Evolutionary conservation across 192 early-diverging fungal genomes (phyloP).

Genomic region (Thamnidium elegans): DNA sequence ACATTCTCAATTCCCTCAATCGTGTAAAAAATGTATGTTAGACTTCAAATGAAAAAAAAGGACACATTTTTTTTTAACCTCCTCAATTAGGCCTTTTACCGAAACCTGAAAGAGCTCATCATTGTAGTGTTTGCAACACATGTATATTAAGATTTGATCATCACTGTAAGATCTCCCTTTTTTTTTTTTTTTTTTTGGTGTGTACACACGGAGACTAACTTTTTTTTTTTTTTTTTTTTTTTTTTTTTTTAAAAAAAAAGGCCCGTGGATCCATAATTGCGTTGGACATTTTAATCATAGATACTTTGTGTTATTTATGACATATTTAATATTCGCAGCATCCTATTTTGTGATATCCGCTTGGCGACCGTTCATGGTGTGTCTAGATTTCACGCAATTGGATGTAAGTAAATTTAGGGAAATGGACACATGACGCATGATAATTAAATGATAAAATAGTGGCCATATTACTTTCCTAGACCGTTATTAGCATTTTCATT

Average conservation of each 20-base stretch:
- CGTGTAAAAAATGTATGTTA: constrained; percentile 38
- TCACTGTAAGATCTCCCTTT: constrained; percentile 31
- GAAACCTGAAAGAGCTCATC: constrained; percentile 79
- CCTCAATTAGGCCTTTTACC: constrained; percentile 48
- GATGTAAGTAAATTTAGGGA: constrained; percentile 36
- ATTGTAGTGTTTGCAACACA: constrained; percentile 70
- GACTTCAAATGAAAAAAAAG: neutral
- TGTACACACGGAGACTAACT: neutral
- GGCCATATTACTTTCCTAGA: constrained; percentile 55
- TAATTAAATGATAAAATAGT: constrained; percentile 27
- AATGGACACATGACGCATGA: neutral
- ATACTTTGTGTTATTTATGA: constrained; percentile 71
- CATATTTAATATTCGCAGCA: constrained; percentile 49
- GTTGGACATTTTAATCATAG: constrained; percentile 77
- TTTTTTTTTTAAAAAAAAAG: constrained; percentile 13
- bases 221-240: neutral
- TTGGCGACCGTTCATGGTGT: constrained; percentile 45
- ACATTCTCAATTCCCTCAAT: constrained; percentile 32
- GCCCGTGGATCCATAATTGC: constrained; percentile 82
- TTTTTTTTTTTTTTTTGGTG: neutral
- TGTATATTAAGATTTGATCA: constrained; percentile 84
- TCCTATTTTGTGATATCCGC: constrained; percentile 46
- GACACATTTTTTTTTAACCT: too few relatives aligned
- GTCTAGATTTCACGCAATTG: constrained; percentile 38
- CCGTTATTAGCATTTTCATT: constrained; percentile 48